These are phyloP conservation scores for Candida vaughaniae DNA, from an alignment of 805 yeast genomes.

Conservation along the genomic window DNA sequence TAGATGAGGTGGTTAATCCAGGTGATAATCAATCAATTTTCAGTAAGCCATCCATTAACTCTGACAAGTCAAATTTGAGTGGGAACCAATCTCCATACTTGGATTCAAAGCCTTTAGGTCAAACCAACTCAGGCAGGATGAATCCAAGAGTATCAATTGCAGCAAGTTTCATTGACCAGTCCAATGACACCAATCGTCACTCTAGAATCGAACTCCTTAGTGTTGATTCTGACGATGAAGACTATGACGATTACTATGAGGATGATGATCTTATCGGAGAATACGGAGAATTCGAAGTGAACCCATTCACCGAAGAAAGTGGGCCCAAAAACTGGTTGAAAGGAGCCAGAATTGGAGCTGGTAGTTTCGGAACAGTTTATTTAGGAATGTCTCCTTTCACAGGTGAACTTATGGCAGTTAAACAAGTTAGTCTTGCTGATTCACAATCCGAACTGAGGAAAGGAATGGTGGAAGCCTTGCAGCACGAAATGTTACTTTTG, in stretches of 20 bases:
- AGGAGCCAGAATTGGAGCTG: conserved; percentile 92
- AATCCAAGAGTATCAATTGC: conserved; percentile 25
- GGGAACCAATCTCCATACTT: conserved; percentile 7
- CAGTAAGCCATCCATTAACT: conserved; percentile 24
- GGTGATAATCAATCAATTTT: conserved; percentile 26
- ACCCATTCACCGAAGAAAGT: conserved; percentile 13
- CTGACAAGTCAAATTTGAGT: conserved; percentile 11
- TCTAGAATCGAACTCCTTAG: conserved; percentile 49
- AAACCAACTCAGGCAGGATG: conserved; percentile 2
- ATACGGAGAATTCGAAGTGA: conserved; percentile 17
- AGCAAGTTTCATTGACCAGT: conserved; percentile 26
- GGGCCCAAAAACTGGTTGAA: conserved; percentile 81
- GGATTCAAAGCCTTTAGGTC: conserved; percentile 16
- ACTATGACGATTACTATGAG: conserved; percentile 33
- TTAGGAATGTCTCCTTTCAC: conserved; percentile 88
- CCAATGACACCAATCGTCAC: conserved; percentile 28
- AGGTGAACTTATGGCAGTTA: conserved; percentile 96
- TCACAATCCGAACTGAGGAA: conserved; percentile 32
- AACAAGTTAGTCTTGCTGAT: conserved; percentile 76
- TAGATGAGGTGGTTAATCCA: conserved; percentile 43
- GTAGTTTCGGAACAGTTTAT: conserved; percentile 92
- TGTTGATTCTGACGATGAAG: conserved; percentile 39
- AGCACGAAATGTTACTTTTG: conserved; percentile 75
- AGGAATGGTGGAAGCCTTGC: conserved; percentile 74
- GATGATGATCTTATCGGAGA: conserved; percentile 39